Evolutionary conservation across 208 protist species (phyloP), one percentile per base, ranked within the genome.

Genomic region (Acanthamoeba sp.): DNA sequence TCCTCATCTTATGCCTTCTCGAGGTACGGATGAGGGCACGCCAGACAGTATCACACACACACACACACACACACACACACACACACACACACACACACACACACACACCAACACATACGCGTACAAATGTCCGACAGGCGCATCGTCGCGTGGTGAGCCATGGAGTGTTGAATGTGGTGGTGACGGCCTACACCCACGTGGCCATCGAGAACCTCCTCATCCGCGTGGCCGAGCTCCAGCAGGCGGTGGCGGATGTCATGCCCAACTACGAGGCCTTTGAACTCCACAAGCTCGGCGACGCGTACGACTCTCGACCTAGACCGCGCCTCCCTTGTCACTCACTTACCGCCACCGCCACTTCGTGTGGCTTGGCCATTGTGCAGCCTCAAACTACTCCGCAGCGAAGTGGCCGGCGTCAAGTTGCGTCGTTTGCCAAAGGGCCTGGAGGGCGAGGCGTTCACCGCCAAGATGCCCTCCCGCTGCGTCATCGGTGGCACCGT

Each of bases 101-200:
- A n/a, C n/a, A n/a, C n/a, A n/a, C n/a, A n/a, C n/a, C n/a, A n/a
- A n/a, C n/a, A n/a, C n/a, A n/a, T n/a, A n/a, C n/a, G n/a, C n/a
- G n/a, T n/a, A n/a, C n/a, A n/a, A n/a, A n/a, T n/a, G n/a, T n/a
- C n/a, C n/a, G n/a, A 66, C 59, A 66, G 59, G 66, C 66, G 16
- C 66, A 76, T 22, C 29, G 66, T 4, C 29, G 66, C 7, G 66
- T 36, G 66, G 66, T 76, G 29, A 76, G 66, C 66, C 66, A 76
- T 18, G 66, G 66, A 2, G 66, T 42, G 66, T 34, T 76, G 34
- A 36, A 76, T 34, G 66, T 76, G 66, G 34, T 76, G 24, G 66
- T 76, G 34, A 76, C 66, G 9, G 66, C 66, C 66, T 76, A 45
- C 66, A 76, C 66, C 34, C 66, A 76, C n/a, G 66, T 76, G 66